Conservation (phyloP, 768 basidiomycete genomes). For the Lyophyllum decastes region DNA sequence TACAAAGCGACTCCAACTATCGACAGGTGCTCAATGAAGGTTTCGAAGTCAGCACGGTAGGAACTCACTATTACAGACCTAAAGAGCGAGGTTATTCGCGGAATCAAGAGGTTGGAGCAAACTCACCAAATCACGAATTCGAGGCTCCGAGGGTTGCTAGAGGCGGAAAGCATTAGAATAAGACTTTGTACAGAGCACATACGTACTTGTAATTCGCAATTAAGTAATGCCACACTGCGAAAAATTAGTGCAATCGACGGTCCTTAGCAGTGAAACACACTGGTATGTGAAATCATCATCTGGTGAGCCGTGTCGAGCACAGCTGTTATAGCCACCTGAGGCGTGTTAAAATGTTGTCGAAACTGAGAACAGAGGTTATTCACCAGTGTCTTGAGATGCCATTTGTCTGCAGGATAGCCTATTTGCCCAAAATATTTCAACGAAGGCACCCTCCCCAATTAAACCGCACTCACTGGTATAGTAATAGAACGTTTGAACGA, state of each 20-base stretch:
- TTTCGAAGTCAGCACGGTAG: no score
- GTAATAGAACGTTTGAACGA: slow-evolving; percentile 22
- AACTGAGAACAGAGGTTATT: neutral
- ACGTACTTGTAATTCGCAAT: slow-evolving; percentile 19
- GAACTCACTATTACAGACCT: slow-evolving; percentile 42
- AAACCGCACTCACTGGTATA: slow-evolving; percentile 7
- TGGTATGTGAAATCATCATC: slow-evolving; percentile 44
- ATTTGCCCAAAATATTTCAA: no score
- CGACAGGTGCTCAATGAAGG: neutral
- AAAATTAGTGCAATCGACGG: neutral
- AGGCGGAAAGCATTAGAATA: neutral
- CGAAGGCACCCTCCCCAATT: no score
- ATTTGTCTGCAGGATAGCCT: slow-evolving; percentile 21
- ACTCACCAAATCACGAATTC: slow-evolving; percentile 28
- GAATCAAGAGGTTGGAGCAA: neutral
- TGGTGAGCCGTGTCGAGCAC: slow-evolving; percentile 50
- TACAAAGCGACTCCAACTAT: slow-evolving; percentile 48
- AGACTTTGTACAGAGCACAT: neutral
- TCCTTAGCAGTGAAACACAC: slow-evolving; percentile 28
- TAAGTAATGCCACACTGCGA: slow-evolving; percentile 20
- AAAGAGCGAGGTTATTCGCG: neutral
- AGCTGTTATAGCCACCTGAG: slow-evolving; percentile 38
- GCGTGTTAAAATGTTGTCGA: neutral
- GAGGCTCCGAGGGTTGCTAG: slow-evolving; percentile 25
- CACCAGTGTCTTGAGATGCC: slow-evolving; percentile 17